phyloP scores from a whole-genome alignment of 305 asterid genomes.

The Stenogyne calaminthoides region DNA sequence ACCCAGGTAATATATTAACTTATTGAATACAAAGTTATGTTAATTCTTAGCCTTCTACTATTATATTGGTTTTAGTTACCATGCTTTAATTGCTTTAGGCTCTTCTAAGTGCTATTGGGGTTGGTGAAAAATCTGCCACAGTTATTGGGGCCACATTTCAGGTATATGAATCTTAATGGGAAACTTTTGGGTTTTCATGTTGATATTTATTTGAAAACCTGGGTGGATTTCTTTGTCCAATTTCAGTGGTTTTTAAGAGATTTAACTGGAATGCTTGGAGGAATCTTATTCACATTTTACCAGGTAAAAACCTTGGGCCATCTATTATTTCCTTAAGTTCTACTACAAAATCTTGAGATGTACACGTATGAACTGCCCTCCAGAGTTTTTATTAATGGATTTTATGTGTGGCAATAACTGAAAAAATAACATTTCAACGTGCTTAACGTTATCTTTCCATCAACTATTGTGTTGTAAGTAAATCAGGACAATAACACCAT shows the following conservation, averaged over 20 bases:
- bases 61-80: slow-evolving; percentile 17
- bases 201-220: not conserved
- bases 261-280: slow-evolving; percentile 97
- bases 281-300: slow-evolving; percentile 84
- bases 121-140: slow-evolving; percentile 96
- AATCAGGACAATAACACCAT: slow-evolving; percentile 14
- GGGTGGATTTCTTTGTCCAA: not conserved
- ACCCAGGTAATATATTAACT: slow-evolving; percentile 54
- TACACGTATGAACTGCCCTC: not conserved
- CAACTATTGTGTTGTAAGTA: slow-evolving; percentile 3
- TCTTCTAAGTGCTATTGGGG: slow-evolving; percentile 95
- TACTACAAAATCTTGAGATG: not conserved
- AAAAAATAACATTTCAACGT: not conserved
- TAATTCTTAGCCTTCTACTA: slow-evolving; percentile 4
- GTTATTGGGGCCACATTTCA: slow-evolving; percentile 95
- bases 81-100: slow-evolving; percentile 51
- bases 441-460: slow-evolving; percentile 3
- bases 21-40: not conserved
- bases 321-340: slow-evolving; percentile 14
- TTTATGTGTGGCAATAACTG: not conserved
- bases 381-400: not conserved
- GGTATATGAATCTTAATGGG: slow-evolving; percentile 37
- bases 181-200: not conserved
- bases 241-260: slow-evolving; percentile 95
- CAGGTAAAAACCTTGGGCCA: slow-evolving; percentile 51